phyloP scores from a whole-genome alignment of 2,329 filamentous ascomycete species.

The Aspergillus candidus region DNA sequence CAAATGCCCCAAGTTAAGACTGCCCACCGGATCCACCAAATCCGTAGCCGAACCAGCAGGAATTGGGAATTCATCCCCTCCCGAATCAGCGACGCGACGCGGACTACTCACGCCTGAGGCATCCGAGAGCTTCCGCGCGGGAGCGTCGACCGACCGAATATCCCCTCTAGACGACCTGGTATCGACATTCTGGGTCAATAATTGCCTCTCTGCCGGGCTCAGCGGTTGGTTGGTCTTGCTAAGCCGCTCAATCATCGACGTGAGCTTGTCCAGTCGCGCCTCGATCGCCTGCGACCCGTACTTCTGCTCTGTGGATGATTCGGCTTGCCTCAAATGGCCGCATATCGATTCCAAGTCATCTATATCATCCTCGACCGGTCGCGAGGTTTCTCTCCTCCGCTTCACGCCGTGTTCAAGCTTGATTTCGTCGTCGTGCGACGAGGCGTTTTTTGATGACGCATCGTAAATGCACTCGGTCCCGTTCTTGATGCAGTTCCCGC shows the following conservation, averaged over 20 bases:
- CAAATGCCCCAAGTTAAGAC: conserved; percentile 37
- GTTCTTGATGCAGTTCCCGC: conserved; percentile 42
- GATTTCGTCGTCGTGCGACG: conserved; percentile 7
- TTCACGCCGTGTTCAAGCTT: conserved; percentile 28
- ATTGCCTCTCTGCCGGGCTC: conserved; percentile 19
- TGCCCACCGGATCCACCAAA: conserved; percentile 38
- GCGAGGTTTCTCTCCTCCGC: conserved; percentile 27
- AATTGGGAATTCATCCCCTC: conserved; percentile 39
- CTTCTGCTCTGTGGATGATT: conserved; percentile 19
- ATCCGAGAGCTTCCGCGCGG: conserved; percentile 9
- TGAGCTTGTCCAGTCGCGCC: conserved; percentile 39
- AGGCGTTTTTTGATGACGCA: conserved; percentile 23
- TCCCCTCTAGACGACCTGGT: conserved; percentile 16
- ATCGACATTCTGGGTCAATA: conserved; percentile 12
- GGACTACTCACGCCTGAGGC: conserved; percentile 27
- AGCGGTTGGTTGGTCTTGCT: conserved; percentile 29
- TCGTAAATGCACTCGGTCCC: conserved; percentile 40
- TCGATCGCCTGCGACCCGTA: conserved; percentile 36
- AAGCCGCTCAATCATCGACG: conserved; percentile 41
- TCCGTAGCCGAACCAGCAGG: conserved; percentile 38
- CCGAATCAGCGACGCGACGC: conserved; percentile 28
- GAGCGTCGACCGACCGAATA: conserved; percentile 11
- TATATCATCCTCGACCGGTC: conserved; percentile 24
- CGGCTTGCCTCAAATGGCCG: conserved; percentile 22
- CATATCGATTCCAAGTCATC: conserved; percentile 30